These are phyloP conservation scores for Euphorbia tirucalli DNA, from an alignment of 345 rosid genomes.

Conservation along the genomic window DNA sequence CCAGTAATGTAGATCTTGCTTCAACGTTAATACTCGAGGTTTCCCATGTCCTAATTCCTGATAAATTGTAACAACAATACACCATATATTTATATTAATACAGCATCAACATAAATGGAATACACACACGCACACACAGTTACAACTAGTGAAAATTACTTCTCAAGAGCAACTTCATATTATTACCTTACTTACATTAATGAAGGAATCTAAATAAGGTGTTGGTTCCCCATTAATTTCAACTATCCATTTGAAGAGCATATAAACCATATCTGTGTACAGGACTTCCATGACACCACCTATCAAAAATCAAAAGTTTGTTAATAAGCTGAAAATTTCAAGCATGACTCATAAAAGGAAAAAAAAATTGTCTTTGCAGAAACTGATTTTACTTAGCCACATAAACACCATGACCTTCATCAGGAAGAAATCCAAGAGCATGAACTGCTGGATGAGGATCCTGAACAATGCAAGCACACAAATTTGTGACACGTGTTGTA, in stretches of 20 bases:
- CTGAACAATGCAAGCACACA: constrained; percentile 95
- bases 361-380: too few species aligned
- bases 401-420: constrained; percentile 97
- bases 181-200: constrained; percentile 76
- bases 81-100: neutral
- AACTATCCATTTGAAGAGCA: constrained; percentile 93
- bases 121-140: neutral
- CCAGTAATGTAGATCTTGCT: constrained; percentile 97
- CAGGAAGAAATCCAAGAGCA: constrained; percentile 95
- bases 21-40: constrained; percentile 82
- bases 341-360: too few species aligned
- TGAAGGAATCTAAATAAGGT: constrained; percentile 77
- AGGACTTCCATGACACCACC: constrained; percentile 96
- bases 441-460: constrained; percentile 96
- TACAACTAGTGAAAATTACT: neutral
- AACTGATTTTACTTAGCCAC: constrained; percentile 55
- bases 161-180: neutral
- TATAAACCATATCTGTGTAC: constrained; percentile 82
- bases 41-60: constrained; percentile 87
- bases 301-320: constrained; percentile 22
- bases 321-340: too few species aligned
- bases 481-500: constrained; percentile 69
- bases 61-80: constrained; percentile 1
- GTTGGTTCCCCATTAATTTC: constrained; percentile 83
- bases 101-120: neutral